These are phyloP conservation scores for Jatropha podagrica DNA, from an alignment of 441 rosid genomes.

Conservation along the genomic window DNA sequence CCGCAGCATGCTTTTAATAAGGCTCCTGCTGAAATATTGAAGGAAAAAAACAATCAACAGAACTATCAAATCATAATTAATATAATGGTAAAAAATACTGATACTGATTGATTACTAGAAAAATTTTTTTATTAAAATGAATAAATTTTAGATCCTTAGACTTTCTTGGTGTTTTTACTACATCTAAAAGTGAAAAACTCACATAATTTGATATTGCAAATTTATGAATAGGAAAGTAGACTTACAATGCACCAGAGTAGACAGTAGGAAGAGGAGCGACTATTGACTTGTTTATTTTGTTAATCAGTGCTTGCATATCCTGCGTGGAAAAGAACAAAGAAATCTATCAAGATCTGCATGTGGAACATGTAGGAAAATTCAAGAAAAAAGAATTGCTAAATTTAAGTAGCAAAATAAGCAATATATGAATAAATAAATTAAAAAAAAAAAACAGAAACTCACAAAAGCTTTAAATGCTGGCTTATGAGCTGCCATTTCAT, in stretches of 20 bases:
- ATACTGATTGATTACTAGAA: background rate
- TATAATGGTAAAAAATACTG: too few relatives aligned
- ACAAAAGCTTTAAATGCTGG: conserved; percentile 97
- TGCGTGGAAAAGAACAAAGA: conserved; percentile 27
- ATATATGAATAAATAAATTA: background rate
- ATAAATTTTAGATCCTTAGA: background rate
- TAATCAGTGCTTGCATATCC: conserved; percentile 95
- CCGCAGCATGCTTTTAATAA: conserved; percentile 90
- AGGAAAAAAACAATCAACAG: conserved; percentile 12
- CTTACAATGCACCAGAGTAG: conserved; percentile 86
- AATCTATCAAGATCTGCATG: background rate
- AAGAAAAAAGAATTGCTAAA: background rate
- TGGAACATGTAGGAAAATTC: background rate
- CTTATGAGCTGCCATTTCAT: conserved; percentile 88
- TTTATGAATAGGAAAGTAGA: conserved; percentile 4
- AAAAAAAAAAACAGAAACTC: conserved; percentile 29
- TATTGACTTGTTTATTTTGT: conserved; percentile 91
- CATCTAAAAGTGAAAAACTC: background rate
- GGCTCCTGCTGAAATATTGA: conserved; percentile 70
- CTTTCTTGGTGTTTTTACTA: background rate
- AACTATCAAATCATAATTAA: background rate
- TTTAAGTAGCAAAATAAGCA: background rate
- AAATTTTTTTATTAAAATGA: background rate
- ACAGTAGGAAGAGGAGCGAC: conserved; percentile 90
- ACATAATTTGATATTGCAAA: background rate